Base-by-base conservation (phyloP, 352 stramenopile species). In the Phytophthora palmivora region DNA sequence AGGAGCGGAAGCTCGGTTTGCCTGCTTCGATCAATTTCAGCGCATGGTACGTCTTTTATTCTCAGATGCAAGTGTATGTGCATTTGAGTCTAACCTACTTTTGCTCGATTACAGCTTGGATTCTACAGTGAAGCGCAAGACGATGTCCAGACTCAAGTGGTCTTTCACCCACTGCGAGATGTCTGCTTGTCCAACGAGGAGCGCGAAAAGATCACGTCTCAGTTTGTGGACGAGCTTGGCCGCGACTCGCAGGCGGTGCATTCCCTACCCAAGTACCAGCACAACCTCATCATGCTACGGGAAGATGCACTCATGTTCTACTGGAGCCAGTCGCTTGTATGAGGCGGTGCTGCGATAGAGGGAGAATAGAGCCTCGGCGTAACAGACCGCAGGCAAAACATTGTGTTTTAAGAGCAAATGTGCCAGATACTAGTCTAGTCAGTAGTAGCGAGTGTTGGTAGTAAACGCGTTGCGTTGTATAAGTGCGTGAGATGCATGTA, bases 301-400 rank as follows among this genome's bases (percentile, higher is more conserved):
- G 86, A 95, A 54, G 82, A 95, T 57, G 86, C 86, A 18, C 71
- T 95, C 53, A 93, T 95, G 86, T 92, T 86, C 52, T 93, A 91
- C 61, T 95, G 86, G 86, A 95, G 84, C 66, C 84, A 92, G 72
- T 92, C 81, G 43, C 68, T 92, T 24, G 72, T 80, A 62, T 80
- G 52, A 80, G 37, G 33, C 19, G n/a, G 33, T 41, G 36, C 28
- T n/a, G 19, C 30, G 48, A 54, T 42, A 47, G 39, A 52, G n/a
- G 45, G 36, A 57, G 12, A 59, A 61, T 59, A 67, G 56, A 71
- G 55, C 50, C 45, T 63, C 36, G 47, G 53, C 16, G 44, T 43
- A 55, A 10, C 26, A 62, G 50, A 38, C 33, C 50, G 22, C 28
- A 58, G 53, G 45, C 44, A 55, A 58, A 37, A 28, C 36, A 30